Base-by-base conservation (phyloP, 495 filamentous ascomycete species). In the Penicillium simplicissimum region DNA sequence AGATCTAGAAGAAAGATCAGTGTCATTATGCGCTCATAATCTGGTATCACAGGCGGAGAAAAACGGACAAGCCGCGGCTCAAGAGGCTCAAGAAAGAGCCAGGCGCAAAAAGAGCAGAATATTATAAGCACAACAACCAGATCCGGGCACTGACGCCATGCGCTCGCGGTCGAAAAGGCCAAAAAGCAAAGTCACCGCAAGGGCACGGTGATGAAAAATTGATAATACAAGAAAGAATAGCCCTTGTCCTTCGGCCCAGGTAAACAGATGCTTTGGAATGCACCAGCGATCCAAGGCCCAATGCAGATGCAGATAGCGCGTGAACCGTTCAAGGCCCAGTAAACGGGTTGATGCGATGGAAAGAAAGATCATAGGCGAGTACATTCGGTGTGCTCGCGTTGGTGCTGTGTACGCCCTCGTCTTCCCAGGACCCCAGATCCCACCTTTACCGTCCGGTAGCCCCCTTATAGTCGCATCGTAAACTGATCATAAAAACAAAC, bases 41-140 rank as follows among this genome's bases (percentile, higher is more conserved):
- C 68, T 77, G 75, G 73, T 77, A 76, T 77, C 72, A 67, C 66
- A 63, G 62, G 64, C 55, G 55, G 61, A 37, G 53, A 58, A 54
- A 58, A 60, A 58, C 58, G 48, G 54, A 57, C 60, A 58, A 61
- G 17, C 54, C 40, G 52, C 58, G 40, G 55, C 57, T 38, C 42
- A 53, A 23, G 52, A 56, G 38, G 55, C 57, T 38, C 42, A 53
- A 23, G 52, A 56, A 38, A 38, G 34, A 37, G 13, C 31, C 15
- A 43, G 37, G 47, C 21, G 23, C 28, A 59, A 25, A 62, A 52
- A 19, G 37, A 51, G 62, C 19, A 59, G 37, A 66, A 51, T 31
- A 47, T 62, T 60, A 57, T n/a, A 48, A 59, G 49, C 60, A 62
- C 56, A 33, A 62, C 38, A 64, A 48, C 45, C 43, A 52, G 51